Percentiles rank a stretch among this genome's conserved stretches.
These are phyloP conservation scores for Ogataea nitratoaversa DNA, from an alignment of 805 yeast species.

Conservation along the genomic window DNA sequence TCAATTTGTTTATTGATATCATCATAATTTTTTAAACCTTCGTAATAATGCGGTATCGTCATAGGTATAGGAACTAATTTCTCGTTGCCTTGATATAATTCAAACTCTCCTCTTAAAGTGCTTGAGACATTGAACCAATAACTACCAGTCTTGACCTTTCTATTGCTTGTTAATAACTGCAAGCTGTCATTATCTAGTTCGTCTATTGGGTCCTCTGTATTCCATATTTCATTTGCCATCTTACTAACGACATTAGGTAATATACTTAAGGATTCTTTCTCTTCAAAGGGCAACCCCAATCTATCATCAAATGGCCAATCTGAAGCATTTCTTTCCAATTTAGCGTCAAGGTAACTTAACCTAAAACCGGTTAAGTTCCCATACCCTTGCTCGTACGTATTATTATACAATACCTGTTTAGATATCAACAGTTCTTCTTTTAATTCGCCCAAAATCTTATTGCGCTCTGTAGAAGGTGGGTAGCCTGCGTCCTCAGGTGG, in stretches of 20 bases:
- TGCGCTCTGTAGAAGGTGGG: slow-evolving; percentile 20
- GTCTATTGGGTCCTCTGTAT: slow-evolving; percentile 27
- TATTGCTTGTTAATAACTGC: not conserved
- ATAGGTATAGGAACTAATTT: slow-evolving; percentile 21
- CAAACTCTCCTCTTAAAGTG: slow-evolving; percentile 40
- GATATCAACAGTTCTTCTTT: slow-evolving; percentile 31
- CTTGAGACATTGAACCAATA: slow-evolving; percentile 44
- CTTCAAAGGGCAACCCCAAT: slow-evolving; percentile 35
- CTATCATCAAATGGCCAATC: slow-evolving; percentile 52
- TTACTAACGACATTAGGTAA: slow-evolving; percentile 55
- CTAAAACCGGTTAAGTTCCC: slow-evolving; percentile 73
- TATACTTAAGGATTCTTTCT: slow-evolving; percentile 49
- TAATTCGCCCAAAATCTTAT: slow-evolving; percentile 31
- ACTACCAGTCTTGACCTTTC: slow-evolving; percentile 27
- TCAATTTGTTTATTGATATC: slow-evolving; percentile 11
- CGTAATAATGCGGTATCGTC: slow-evolving; percentile 29
- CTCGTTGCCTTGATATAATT: slow-evolving; percentile 12
- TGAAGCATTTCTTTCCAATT: slow-evolving; percentile 39
- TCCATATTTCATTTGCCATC: slow-evolving; percentile 53
- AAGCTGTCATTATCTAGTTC: not conserved
- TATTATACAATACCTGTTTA: slow-evolving; percentile 32
- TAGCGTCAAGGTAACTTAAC: slow-evolving; percentile 57
- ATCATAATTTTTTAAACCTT: slow-evolving; percentile 18
- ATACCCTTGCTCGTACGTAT: slow-evolving; percentile 50
- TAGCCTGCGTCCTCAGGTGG: slow-evolving; percentile 29